Evolutionary conservation across 768 basidiomycete genomes (phyloP).

Genomic region (Russula earlei): DNA sequence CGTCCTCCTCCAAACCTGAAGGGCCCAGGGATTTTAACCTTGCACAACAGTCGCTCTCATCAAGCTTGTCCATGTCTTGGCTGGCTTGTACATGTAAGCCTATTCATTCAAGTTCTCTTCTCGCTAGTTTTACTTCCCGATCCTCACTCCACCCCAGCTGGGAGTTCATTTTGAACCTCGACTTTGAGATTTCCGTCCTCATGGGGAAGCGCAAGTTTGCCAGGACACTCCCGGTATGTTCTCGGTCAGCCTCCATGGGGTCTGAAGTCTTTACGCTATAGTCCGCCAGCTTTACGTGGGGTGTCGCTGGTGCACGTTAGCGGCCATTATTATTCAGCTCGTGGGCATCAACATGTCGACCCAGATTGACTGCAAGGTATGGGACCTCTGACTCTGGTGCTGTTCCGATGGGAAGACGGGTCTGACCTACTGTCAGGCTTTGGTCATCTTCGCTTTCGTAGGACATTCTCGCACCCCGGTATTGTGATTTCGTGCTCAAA

Average conservation of each 20-base stretch:
- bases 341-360: not conserved
- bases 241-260: not conserved
- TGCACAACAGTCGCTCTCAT: not conserved
- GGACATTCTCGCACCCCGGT: no score
- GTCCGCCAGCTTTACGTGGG: not conserved
- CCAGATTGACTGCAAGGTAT: not conserved
- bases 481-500: not conserved
- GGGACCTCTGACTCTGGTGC: not conserved
- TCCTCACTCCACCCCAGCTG: not conserved
- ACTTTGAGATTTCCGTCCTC: not conserved
- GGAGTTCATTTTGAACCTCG: slow-evolving; percentile 7
- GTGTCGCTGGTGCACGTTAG: not conserved
- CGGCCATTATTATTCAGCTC: not conserved
- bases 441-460: no score
- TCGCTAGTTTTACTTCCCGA: no score
- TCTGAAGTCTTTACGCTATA: not conserved
- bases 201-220: not conserved
- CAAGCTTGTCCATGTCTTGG: slow-evolving; percentile 5
- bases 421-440: not conserved
- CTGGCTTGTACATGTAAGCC: slow-evolving; percentile 7
- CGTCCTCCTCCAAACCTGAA: no score
- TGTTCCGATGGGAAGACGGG: not conserved
- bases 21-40: not conserved
- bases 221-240: not conserved
- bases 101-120: not conserved